A percentile compares a stretch with the other conserved stretches of the same genome.
Evolutionary conservation across 1,139 yeast genomes (phyloP).

Genomic region (Suhomyces panamericanus): DNA sequence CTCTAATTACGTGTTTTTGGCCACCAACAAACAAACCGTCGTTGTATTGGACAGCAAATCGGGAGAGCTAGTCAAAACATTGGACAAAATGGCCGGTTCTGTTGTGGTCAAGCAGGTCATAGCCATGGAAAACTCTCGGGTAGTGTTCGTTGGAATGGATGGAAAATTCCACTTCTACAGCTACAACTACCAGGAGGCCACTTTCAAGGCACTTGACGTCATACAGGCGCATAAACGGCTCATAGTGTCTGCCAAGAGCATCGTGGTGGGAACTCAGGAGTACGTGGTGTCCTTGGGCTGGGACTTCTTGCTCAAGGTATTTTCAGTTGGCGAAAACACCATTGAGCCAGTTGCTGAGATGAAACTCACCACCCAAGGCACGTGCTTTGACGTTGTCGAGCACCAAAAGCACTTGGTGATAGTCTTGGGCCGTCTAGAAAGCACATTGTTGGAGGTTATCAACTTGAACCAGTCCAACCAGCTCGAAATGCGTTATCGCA

Average conservation of each 20-base stretch:
- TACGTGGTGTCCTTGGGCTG: constrained; percentile 62
- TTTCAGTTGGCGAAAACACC: constrained; percentile 25
- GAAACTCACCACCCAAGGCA: constrained; percentile 43
- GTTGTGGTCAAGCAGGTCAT: constrained; percentile 40
- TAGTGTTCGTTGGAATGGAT: constrained; percentile 42
- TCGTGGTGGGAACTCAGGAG: constrained; percentile 21
- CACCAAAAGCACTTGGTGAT: constrained; percentile 35
- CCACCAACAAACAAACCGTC: constrained; percentile 30
- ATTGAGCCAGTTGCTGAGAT: constrained; percentile 29
- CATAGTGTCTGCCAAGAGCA: constrained; percentile 32
- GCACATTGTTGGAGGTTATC: constrained; percentile 56
- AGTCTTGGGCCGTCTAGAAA: constrained; percentile 59
- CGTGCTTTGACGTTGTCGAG: constrained; percentile 44
- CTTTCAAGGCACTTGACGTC: background rate
- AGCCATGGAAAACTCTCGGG: constrained; percentile 15
- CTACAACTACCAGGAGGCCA: constrained; percentile 8
- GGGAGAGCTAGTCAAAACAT: constrained; percentile 11
- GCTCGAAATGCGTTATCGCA: constrained; percentile 35
- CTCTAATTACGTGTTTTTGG: constrained; percentile 20
- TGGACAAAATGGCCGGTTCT: constrained; percentile 20
- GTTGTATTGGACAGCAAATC: constrained; percentile 19
- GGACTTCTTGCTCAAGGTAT: constrained; percentile 51
- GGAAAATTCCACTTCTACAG: constrained; percentile 29
- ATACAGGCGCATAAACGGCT: constrained; percentile 34
- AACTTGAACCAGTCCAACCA: constrained; percentile 1